Evolutionary conservation across 2,329 filamentous ascomycete genomes (phyloP), one percentile per base, ranked within the genome.

Genomic region (Paraphaeosphaeria minitans): DNA sequence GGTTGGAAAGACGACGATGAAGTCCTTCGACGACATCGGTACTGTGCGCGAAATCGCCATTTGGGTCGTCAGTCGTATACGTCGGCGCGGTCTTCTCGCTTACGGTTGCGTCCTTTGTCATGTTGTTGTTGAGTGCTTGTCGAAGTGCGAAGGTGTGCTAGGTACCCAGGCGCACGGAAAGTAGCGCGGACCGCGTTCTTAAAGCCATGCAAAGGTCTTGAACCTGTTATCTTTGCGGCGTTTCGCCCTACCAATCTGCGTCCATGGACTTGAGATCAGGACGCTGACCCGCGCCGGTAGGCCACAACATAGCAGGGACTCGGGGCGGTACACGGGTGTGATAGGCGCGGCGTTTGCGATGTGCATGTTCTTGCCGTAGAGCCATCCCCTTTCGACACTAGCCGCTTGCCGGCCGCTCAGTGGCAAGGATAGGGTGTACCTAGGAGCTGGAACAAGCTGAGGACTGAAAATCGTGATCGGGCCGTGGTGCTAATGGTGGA

Each of bases 1-100:
- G 66, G 41, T 71, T 60, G 1, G 58, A 60, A 10, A 60, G 55
- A 13, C 50, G 45, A 13, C 58, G 58, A 31, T 60, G 58, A 27
- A 60, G 51, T 2, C 54, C 58, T 31, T 52, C 31, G 24, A 57
- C 56, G 9, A 54, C 45, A 16, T 57, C 43, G 16, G 50, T 53
- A 14, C 39, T 19, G 1, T 43, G 37, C 5, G 37, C 50, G 10
- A 33, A 4, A 3, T 53, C 39, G 35, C 35, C 8, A 22, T 16
- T 24, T 6, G 35, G 21, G 35, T 53, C 37, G 37, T 31, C 35
- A 14, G 22, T 16, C 29, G 37, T 16, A n/a, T 53, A 53, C 6
- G 50, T 16, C 14, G 39, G 50, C 39, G 37, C 50, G 5, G 49
- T 42, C 19, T 53, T 53, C 50, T 53, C 50, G 10, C 14, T 29